Base-by-base conservation (phyloP, 2,329 filamentous ascomycete species). In the Huntiella abstrusa region DNA sequence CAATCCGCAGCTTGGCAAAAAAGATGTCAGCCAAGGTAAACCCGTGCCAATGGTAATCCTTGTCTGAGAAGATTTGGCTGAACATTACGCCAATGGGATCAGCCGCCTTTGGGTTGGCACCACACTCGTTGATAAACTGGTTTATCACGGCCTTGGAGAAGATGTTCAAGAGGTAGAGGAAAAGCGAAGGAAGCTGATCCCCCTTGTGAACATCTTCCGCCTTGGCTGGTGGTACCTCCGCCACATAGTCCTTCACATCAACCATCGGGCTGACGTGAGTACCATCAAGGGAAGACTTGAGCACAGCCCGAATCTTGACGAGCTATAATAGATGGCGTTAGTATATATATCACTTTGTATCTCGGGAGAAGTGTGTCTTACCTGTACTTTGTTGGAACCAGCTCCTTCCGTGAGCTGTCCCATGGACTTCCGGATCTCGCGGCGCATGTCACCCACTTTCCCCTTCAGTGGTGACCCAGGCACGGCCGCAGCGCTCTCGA, bases 51-150 rank as follows among this genome's bases (percentile, higher is more conserved):
- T 71, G 66, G 56, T 83, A 81, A 12, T 74, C 68, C 13, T 73
- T 68, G 45, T 72, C 68, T 1, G 82, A 80, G 58, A 92, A 88
- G 28, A 92, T 70, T 52, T 78, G 75, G 5, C 80, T 80, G 1
- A 78, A 70, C 17, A 87, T 68, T 17, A 88, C 73, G n/a, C 85
- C 85, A 39, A 92, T 71, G 1, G 83, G 80, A 53, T 91, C 82
- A 7, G 83, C 84, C 4, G 73, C 69, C 51, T 72, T 73, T 1
- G 74, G 69, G 45, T 75, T 73, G 17, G 75, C 70, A 8, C 70
- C 69, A 41, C 75, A 78, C 59, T 84, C 79, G 44, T 69, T 71
- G 51, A 77, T 69, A 54, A 80, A 78, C 52, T 86, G 82, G 41
- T 69, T 71, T 50, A 91, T 69, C 48, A 86, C 67, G 38, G 68